These are phyloP conservation scores for Chrysoporthe austroafricana DNA, from an alignment of 2,329 filamentous ascomycete species.

Conservation along the genomic window DNA sequence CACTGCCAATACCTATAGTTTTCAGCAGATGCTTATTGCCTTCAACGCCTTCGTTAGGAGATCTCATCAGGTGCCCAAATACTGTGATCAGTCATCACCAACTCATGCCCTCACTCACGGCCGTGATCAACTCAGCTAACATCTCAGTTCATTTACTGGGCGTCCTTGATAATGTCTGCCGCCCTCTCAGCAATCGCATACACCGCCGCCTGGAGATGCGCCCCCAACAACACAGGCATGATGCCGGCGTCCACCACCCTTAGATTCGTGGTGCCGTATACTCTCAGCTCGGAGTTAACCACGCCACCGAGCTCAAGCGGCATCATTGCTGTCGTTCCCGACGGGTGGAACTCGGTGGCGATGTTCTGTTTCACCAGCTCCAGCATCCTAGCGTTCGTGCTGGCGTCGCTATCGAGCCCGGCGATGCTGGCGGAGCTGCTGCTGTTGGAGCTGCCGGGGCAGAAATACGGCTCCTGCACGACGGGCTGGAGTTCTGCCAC, in stretches of 20 bases:
- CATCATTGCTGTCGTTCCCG: constrained; percentile 30
- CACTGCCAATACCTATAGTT: background rate
- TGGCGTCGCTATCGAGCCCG: constrained; percentile 37
- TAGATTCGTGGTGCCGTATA: constrained; percentile 51
- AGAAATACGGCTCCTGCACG: constrained; percentile 44
- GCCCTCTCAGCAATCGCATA: constrained; percentile 56
- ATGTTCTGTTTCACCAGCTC: constrained; percentile 36
- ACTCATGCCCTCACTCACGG: background rate
- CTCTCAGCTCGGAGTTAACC: constrained; percentile 46
- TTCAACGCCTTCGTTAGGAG: background rate
- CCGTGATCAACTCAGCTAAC: background rate
- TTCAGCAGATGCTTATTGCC: background rate
- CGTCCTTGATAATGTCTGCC: constrained; percentile 35
- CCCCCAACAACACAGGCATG: constrained; percentile 51
- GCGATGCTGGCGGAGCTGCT: background rate
- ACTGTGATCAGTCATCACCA: background rate
- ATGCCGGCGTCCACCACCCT: constrained; percentile 52
- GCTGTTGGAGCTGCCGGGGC: constrained; percentile 6
- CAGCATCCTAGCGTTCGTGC: constrained; percentile 45
- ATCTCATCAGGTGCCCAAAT: background rate
- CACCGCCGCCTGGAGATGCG: constrained; percentile 52
- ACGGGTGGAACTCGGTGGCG: constrained; percentile 34
- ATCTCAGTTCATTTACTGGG: background rate
- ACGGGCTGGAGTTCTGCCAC: constrained; percentile 31
- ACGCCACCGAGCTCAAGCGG: constrained; percentile 42